Percentiles rank a stretch among this genome's conserved stretches.
Evolutionary conservation across 2,329 filamentous ascomycete species (phyloP).

Genomic region (Oidium heveae): DNA sequence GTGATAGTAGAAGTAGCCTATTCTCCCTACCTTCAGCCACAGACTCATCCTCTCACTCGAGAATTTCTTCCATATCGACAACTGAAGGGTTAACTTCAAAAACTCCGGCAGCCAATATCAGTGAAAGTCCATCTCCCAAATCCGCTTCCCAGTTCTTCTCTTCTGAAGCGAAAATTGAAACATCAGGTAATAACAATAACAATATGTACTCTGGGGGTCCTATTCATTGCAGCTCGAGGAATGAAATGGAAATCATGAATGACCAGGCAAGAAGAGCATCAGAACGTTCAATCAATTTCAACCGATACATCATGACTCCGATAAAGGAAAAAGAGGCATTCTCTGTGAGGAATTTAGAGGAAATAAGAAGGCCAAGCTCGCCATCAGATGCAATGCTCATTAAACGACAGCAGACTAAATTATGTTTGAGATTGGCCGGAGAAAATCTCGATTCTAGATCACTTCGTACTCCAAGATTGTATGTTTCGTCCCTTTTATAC

Average conservation of each 20-base stretch:
- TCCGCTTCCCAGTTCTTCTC: neutral
- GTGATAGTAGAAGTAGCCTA: constrained; percentile 13
- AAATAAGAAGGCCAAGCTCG: constrained; percentile 7
- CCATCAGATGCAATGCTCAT: constrained; percentile 14
- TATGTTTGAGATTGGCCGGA: constrained; percentile 7
- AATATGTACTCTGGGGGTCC: too few relatives aligned
- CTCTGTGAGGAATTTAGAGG: neutral
- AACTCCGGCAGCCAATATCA: constrained; percentile 1
- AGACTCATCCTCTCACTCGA: constrained; percentile 12
- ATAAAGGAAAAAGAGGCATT: constrained; percentile 1
- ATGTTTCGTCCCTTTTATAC: too few relatives aligned
- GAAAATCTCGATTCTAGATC: constrained; percentile 4
- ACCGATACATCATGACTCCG: neutral
- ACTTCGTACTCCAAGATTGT: too few relatives aligned
- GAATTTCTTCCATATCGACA: constrained; percentile 13
- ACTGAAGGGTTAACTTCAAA: constrained; percentile 7
- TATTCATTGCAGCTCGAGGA: neutral
- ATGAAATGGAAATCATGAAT: neutral
- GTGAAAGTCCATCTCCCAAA: constrained; percentile 1
- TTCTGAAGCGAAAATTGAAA: neutral
- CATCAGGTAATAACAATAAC: neutral
- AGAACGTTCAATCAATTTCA: neutral
- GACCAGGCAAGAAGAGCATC: neutral
- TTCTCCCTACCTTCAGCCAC: constrained; percentile 14
- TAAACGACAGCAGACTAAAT: constrained; percentile 7